Conservation (phyloP, 495 filamentous ascomycete species). For the Geoglossum glabrum region DNA sequence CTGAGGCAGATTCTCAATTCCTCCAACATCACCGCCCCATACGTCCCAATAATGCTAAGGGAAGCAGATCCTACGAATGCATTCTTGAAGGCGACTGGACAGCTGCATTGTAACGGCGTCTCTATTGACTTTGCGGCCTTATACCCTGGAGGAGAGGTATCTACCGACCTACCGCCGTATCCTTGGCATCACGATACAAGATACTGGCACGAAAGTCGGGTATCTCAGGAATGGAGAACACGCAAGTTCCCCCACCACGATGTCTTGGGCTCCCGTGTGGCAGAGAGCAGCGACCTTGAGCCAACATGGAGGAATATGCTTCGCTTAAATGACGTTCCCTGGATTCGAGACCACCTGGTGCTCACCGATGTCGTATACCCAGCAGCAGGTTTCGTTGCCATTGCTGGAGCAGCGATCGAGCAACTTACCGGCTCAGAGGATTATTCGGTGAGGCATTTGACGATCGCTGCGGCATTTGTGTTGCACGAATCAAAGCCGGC, state of each 20-base stretch:
- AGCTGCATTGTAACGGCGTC: not conserved
- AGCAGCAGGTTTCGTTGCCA: slow-evolving; percentile 23
- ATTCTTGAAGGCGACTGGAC: too few relatives aligned
- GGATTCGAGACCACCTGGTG: slow-evolving; percentile 26
- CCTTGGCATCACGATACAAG: slow-evolving; percentile 26
- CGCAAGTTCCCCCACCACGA: slow-evolving; percentile 26
- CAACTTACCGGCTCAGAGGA: slow-evolving; percentile 13
- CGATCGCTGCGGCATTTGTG: slow-evolving; percentile 24
- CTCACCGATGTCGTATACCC: slow-evolving; percentile 25
- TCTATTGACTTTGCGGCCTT: not conserved
- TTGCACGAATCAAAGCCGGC: slow-evolving; percentile 19
- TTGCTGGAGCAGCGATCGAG: slow-evolving; percentile 26
- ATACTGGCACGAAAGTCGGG: slow-evolving; percentile 29
- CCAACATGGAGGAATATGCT: slow-evolving; percentile 31
- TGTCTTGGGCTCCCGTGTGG: slow-evolving; percentile 23
- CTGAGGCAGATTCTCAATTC: slow-evolving; percentile 16
- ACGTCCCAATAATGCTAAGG: slow-evolving; percentile 18
- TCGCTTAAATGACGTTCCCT: slow-evolving; percentile 22
- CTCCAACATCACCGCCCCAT: slow-evolving; percentile 8
- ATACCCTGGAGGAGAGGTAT: not conserved
- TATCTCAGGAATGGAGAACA: slow-evolving; percentile 25
- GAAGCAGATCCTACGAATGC: too few relatives aligned
- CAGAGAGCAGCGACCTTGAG: slow-evolving; percentile 22
- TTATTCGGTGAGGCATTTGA: slow-evolving; percentile 26
- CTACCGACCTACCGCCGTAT: slow-evolving; percentile 28